Conservation (phyloP, 1,284 basidiomycete genomes). For the Ustilago hordei region DNA sequence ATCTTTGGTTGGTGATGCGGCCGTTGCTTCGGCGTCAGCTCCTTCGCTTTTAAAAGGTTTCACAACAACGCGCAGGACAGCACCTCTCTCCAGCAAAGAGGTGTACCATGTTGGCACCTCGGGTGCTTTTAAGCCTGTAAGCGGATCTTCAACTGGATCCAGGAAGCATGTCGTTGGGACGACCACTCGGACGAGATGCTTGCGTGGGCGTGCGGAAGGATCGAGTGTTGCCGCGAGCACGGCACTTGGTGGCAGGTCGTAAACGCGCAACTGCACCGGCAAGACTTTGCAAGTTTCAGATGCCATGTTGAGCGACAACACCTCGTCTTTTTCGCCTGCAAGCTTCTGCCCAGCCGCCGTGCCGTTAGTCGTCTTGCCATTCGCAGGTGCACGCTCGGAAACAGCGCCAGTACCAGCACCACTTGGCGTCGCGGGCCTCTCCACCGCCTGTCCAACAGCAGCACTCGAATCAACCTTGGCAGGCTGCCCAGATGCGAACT, state of each 20-base stretch:
- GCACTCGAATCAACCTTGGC: not conserved
- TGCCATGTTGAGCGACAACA: slow-evolving; percentile 32
- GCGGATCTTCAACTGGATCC: slow-evolving; percentile 45
- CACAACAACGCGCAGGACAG: slow-evolving; percentile 46
- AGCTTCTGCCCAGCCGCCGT: not conserved
- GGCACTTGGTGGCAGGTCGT: slow-evolving; percentile 66
- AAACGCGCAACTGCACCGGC: slow-evolving; percentile 54
- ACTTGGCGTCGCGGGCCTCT: slow-evolving; percentile 16
- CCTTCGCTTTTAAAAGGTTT: slow-evolving; percentile 35
- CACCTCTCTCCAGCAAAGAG: slow-evolving; percentile 44
- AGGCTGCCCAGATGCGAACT: slow-evolving; percentile 11
- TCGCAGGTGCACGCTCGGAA: not conserved
- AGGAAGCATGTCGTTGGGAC: slow-evolving; percentile 53
- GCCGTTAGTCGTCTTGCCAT: slow-evolving; percentile 2
- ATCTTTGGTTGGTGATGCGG: slow-evolving; percentile 6
- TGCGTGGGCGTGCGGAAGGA: slow-evolving; percentile 58
- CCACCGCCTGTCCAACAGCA: not conserved
- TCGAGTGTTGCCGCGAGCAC: slow-evolving; percentile 66
- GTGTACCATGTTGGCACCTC: slow-evolving; percentile 53
- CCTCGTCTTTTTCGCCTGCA: not conserved
- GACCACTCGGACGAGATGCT: slow-evolving; percentile 61
- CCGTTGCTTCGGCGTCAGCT: slow-evolving; percentile 10
- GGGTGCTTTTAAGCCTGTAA: slow-evolving; percentile 40
- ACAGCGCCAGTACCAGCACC: not conserved
- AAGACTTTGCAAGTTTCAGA: slow-evolving; percentile 39